Base-by-base conservation (phyloP, 768 basidiomycete species). In the Calocybe gangraenosa region DNA sequence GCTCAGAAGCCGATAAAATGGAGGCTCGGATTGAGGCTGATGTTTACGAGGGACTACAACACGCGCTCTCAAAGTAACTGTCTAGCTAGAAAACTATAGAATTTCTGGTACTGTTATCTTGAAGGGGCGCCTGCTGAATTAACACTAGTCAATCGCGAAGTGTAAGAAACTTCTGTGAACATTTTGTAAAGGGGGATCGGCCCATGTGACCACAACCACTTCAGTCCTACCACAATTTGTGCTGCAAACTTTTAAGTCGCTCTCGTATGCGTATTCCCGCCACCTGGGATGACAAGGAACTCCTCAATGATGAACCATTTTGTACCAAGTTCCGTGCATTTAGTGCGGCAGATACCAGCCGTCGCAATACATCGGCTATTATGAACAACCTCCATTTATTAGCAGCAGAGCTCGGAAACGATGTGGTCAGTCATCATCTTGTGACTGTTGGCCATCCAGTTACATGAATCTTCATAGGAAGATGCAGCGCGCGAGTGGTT, bases 21-120 rank as follows among this genome's bases (percentile, higher is more conserved):
- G 93, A 94, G 70, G 96, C 94, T 23, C 79, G 82, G 55, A 81
- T 97, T 63, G 95, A 99, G 70, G 87, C 88, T 28, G 93, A 95
- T 61, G 94, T 98, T 46, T 97, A 94, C 63, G 96, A 98, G 74
- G 81, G 91, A 34, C 75, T 99, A 48, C 94, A 97, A 65, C 79
- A 87, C 53, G 92, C 92, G 54, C 67, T 98, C 53, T 63, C 68
- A 43, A 57, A 57, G 50, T 58, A 47, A 50, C 42, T 21, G 17
- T 19, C 22, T 28, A 28, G 25, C 25, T 28, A 28, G 25, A 28
- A 5, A 28, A n/a, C n/a, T n/a, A n/a, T n/a, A n/a, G n/a, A n/a
- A n/a, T n/a, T n/a, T n/a, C n/a, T n/a, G n/a, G n/a, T n/a, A n/a
- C n/a, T n/a, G n/a, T n/a, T n/a, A n/a, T n/a, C n/a, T 28, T 28